These are phyloP conservation scores for Phytophthora melonis DNA, from an alignment of 352 stramenopile genomes.

Conservation along the genomic window DNA sequence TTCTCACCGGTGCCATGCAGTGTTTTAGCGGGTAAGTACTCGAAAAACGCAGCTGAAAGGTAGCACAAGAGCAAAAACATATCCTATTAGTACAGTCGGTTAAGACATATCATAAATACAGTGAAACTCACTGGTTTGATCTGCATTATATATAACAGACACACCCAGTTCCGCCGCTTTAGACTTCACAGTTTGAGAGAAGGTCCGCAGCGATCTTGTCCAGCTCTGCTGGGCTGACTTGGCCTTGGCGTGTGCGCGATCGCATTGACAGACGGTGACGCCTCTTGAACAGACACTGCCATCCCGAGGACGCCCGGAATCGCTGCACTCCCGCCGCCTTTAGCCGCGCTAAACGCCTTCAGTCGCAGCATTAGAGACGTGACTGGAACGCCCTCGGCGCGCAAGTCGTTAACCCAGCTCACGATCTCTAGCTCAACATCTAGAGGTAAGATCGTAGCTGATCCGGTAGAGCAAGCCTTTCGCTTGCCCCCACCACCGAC, in stretches of 20 bases:
- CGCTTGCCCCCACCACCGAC: too few relatives aligned
- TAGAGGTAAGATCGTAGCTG: too few relatives aligned
- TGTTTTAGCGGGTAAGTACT: slow-evolving; percentile 8
- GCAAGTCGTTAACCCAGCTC: too few relatives aligned
- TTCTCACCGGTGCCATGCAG: slow-evolving; percentile 4
- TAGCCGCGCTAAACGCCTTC: neutral
- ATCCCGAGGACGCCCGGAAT: neutral
- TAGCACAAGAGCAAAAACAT: too few relatives aligned
- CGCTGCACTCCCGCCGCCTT: neutral
- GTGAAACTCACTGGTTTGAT: neutral
- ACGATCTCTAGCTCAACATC: too few relatives aligned
- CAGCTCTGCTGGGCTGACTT: neutral
- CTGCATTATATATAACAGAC: slow-evolving; percentile 8
- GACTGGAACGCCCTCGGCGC: slow-evolving; percentile 8
- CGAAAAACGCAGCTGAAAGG: slow-evolving; percentile 4
- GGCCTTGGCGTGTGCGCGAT: slow-evolving; percentile 9
- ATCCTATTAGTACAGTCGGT: too few relatives aligned
- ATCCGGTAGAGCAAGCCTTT: too few relatives aligned
- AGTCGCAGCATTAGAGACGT: slow-evolving; percentile 1
- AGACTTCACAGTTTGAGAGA: neutral
- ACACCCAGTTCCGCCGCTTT: slow-evolving; percentile 4
- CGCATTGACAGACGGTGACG: slow-evolving; percentile 1
- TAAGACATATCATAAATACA: too few relatives aligned
- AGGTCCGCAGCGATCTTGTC: neutral
- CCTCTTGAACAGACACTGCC: slow-evolving; percentile 3